phyloP scores from a whole-genome alignment of 176 grass and related monocot genomes.

The Secale cereale region DNA sequence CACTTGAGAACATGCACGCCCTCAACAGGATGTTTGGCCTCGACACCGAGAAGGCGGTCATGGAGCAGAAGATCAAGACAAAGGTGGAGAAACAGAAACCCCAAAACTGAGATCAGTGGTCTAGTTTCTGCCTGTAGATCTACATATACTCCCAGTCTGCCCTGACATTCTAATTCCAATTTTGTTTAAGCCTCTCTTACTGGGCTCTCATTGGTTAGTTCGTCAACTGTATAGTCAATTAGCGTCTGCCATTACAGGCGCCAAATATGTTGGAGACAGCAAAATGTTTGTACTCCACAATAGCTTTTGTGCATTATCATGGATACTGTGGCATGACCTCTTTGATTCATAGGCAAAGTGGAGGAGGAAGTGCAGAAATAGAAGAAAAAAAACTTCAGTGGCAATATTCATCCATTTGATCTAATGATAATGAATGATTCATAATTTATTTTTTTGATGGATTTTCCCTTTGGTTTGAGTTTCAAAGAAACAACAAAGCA shows the following conservation, averaged over 20 bases:
- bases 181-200: slow-evolving; percentile 35
- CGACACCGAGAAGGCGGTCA: slow-evolving; percentile 65
- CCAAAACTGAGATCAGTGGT: slow-evolving; percentile 48
- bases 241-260: slow-evolving; percentile 4
- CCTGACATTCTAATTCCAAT: slow-evolving; percentile 40
- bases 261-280: slow-evolving; percentile 17
- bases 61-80: slow-evolving; percentile 86
- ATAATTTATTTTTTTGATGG: too few species aligned
- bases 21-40: slow-evolving; percentile 89
- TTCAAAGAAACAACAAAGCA: neutral
- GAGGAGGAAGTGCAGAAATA: neutral
- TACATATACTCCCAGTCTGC: slow-evolving; percentile 30
- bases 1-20: slow-evolving; percentile 80
- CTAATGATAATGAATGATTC: neutral
- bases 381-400: neutral
- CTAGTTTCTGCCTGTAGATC: slow-evolving; percentile 33
- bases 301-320: slow-evolving; percentile 20
- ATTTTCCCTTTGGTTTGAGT: neutral
- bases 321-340: neutral
- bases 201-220: slow-evolving; percentile 8
- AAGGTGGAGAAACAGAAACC: slow-evolving; percentile 89
- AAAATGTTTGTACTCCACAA: slow-evolving; percentile 11
- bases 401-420: neutral
- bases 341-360: neutral
- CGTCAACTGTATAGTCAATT: slow-evolving; percentile 22